These are phyloP conservation scores for Pseudocercospora ulei DNA, from an alignment of 2,329 filamentous ascomycete genomes.

Conservation along the genomic window DNA sequence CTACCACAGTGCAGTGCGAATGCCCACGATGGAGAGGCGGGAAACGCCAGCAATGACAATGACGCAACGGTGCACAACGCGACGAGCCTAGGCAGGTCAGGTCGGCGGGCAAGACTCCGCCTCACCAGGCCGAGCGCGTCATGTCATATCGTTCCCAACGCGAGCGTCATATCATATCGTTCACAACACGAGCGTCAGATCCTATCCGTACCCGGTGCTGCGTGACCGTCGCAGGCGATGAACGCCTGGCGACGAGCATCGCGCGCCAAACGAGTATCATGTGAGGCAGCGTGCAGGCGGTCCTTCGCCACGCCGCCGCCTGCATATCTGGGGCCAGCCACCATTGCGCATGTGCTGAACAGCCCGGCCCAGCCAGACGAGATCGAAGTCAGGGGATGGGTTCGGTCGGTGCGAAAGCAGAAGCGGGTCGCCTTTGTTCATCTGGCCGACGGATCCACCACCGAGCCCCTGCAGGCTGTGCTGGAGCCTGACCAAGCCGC, in stretches of 20 bases:
- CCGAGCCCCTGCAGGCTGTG: conserved; percentile 69
- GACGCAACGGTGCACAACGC: too few species aligned
- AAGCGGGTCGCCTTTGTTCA: conserved; percentile 75
- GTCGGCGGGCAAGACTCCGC: too few species aligned
- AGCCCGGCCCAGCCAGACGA: conserved; percentile 25
- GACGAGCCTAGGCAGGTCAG: too few species aligned
- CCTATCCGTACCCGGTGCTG: too few species aligned
- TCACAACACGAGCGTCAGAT: too few species aligned
- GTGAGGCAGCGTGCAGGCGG: conserved; percentile 10
- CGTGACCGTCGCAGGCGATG: conserved; percentile 19
- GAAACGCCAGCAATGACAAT: too few species aligned
- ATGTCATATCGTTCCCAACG: too few species aligned
- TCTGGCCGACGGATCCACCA: conserved; percentile 76
- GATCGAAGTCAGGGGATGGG: conserved; percentile 58
- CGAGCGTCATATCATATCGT: too few species aligned
- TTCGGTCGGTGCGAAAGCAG: conserved; percentile 77
- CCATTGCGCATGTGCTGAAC: conserved; percentile 26
- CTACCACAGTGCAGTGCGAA: too few species aligned
- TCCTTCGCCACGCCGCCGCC: conserved; percentile 20
- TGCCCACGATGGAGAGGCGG: too few species aligned
- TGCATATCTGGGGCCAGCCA: conserved; percentile 17
- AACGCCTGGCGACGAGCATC: conserved; percentile 23
- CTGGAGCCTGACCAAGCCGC: conserved; percentile 60
- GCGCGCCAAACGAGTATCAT: conserved; percentile 18
- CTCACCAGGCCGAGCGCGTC: too few species aligned